phyloP scores from a whole-genome alignment of 768 basidiomycete genomes.

The Phlebiopsis gigantea region DNA sequence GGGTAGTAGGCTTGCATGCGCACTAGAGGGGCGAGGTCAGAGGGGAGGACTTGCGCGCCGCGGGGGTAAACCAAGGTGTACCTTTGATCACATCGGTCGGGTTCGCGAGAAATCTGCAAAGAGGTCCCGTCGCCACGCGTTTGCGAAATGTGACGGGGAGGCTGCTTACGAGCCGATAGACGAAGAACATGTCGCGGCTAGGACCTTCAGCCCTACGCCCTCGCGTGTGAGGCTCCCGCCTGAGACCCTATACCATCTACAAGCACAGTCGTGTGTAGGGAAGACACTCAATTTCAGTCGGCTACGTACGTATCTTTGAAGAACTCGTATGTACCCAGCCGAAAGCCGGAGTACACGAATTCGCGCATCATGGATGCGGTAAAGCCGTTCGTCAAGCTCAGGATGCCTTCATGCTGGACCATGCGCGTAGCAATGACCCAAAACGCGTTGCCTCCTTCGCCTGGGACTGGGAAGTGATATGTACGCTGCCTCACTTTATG shows the following conservation, averaged over 20 bases:
- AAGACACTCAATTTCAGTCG: neutral
- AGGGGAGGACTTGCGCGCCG: neutral
- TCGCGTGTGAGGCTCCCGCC: conserved; percentile 25
- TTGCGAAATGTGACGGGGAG: neutral
- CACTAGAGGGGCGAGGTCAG: conserved; percentile 14
- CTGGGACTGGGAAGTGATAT: conserved; percentile 18
- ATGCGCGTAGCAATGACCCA: conserved; percentile 28
- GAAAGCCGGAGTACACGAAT: conserved; percentile 28
- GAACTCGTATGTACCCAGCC: conserved; percentile 32
- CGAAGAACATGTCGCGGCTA: conserved; percentile 26
- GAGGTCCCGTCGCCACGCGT: neutral
- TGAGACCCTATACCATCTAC: conserved; percentile 20
- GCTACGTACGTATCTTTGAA: conserved; percentile 30
- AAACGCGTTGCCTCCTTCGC: conserved; percentile 26
- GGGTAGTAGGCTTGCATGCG: conserved; percentile 33
- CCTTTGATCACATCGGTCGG: conserved; percentile 32
- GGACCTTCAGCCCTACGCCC: conserved; percentile 28
- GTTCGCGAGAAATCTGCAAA: conserved; percentile 26
- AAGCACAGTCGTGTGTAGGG: neutral
- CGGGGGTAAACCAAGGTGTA: neutral
- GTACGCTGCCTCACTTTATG: neutral
- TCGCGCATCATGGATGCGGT: conserved; percentile 31
- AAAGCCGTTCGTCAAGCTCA: conserved; percentile 27
- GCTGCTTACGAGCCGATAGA: conserved; percentile 25
- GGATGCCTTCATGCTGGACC: conserved; percentile 27